Evolutionary conservation across 495 filamentous ascomycete species (phyloP), one percentile per base, ranked within the genome.

Genomic region (Rhypophila decipiens): DNA sequence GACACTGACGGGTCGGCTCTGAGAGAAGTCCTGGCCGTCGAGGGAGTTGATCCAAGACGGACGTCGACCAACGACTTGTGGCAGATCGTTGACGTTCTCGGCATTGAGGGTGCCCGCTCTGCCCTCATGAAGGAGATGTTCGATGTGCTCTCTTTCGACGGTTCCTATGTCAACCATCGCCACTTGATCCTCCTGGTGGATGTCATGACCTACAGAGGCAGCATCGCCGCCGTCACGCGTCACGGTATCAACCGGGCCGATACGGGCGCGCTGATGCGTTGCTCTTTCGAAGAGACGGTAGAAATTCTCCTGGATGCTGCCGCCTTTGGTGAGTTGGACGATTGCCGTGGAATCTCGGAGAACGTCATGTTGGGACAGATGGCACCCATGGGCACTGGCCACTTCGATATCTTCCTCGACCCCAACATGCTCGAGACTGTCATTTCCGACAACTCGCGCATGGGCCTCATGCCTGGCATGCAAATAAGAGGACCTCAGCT

Each of bases 221-320:
- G 85, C 55, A 76, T 99, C 54, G 95, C 95, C 64, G 90, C 93
- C 5, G 90, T 97, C 44, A 97, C 93, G 47, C 88, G 93, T 65
- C 94, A 97, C 52, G 93, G 93, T 71, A 99, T 99, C 68, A 99
- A 99, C 69, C 82, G 94, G 54, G 86, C 89, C 11, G 94, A 99
- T 57, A 99, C 94, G 39, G 93, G 93, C 73, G 93, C 93, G 2
- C 74, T 99, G 58, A 99, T 99, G 93, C 84, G 93, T 61, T 99
- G 93, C 74, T 99, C 93, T 8, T 99, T 99, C 69, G 93, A 99
- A 70, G 94, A 99, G 59, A 99, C 93, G 0, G 93, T 99, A 24
- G 93, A 99, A 63, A 99, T 99, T 70, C 73, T 99, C 21, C 77
- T 96, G 23, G 93, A 99, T 49, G 93, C 93, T 31, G 93, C 93